Conservation (phyloP, 306 rosid species). For the Vigna reflexopilosa region DNA sequence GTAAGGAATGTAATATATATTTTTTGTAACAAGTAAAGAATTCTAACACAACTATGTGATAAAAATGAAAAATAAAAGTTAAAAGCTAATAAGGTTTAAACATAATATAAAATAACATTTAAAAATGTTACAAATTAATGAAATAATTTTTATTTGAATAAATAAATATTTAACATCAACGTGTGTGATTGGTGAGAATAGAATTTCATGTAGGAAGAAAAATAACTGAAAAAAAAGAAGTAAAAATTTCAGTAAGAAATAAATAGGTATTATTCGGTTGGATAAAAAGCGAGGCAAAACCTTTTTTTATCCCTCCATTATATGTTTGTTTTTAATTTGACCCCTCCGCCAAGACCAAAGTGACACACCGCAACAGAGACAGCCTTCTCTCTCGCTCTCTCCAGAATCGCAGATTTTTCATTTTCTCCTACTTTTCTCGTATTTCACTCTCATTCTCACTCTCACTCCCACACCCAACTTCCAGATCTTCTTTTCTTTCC, state of each 20-base stretch:
- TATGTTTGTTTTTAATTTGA: constrained; percentile 13
- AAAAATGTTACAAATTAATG: no score
- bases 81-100: not conserved
- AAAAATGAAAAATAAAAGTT: not conserved
- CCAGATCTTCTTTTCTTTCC: constrained; percentile 43
- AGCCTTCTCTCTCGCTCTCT: not conserved
- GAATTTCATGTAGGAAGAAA: no score
- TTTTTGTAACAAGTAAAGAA: no score
- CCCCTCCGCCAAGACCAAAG: constrained; percentile 13
- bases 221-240: no score
- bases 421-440: constrained; percentile 2
- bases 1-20: no score
- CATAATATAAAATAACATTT: no score
- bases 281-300: not conserved
- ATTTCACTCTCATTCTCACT: not conserved
- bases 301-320: constrained; percentile 18
- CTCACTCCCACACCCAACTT: constrained; percentile 8
- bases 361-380: not conserved
- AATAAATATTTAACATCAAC: no score
- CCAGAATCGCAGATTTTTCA: not conserved
- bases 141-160: no score
- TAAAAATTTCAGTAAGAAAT: not conserved
- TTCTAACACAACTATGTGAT: no score
- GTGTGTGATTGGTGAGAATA: no score
- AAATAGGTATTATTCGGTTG: not conserved